Evolutionary conservation across 257 asterid species (phyloP).

Genomic region (Nyctanthes arbortristis): DNA sequence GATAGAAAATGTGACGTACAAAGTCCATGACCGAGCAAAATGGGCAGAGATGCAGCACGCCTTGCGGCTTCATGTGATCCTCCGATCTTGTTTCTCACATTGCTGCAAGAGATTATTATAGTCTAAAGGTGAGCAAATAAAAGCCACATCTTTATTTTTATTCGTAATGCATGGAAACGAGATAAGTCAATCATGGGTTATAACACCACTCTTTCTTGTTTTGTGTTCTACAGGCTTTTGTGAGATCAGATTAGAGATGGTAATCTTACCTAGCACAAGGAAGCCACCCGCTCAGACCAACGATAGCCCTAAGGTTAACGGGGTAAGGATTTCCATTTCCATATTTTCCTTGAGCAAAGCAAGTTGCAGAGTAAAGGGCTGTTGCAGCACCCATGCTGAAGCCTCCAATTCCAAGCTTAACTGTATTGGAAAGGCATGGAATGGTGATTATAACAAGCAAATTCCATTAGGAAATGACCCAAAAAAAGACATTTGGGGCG

Average conservation of each 20-base stretch:
- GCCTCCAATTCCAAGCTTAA: slow-evolving; percentile 55
- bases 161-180: neutral
- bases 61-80: slow-evolving; percentile 48
- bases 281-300: slow-evolving; percentile 60
- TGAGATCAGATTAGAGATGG: neutral
- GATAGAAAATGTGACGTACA: slow-evolving; percentile 23
- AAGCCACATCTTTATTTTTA: neutral
- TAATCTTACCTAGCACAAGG: slow-evolving; percentile 47
- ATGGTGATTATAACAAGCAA: no score
- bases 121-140: neutral
- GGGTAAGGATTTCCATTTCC: slow-evolving; percentile 49
- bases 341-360: slow-evolving; percentile 50
- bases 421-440: no score
- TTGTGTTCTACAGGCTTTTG: neutral
- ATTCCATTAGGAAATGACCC: no score
- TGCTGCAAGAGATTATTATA: slow-evolving; percentile 27
- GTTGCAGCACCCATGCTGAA: slow-evolving; percentile 61
- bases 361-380: slow-evolving; percentile 50
- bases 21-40: slow-evolving; percentile 47
- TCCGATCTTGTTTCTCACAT: slow-evolving; percentile 38
- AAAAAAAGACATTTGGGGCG: no score
- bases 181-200: neutral
- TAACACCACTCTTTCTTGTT: neutral
- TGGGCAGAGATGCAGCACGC: slow-evolving; percentile 52
- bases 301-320: slow-evolving; percentile 39